Evolutionary conservation across 768 basidiomycete genomes (phyloP), one percentile per base, ranked within the genome.

Genomic region (Amanita jacksonii): DNA sequence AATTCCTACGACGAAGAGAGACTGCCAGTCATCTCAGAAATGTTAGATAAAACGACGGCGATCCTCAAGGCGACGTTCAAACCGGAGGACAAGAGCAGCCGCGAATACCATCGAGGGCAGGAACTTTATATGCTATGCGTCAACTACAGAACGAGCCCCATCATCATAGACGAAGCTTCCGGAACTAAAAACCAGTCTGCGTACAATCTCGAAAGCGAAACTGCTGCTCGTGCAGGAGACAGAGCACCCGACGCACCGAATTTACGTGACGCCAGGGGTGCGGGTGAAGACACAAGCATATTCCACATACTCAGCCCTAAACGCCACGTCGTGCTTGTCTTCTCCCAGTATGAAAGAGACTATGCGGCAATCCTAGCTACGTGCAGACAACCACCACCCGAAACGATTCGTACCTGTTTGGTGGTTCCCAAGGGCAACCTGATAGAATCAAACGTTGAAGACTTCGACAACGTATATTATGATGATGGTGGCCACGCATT

Each of bases 21-120:
- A 8, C 38, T 62, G 12, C 63, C 63, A 13, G 54, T 69, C 18
- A 61, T 66, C 31, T 56, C 59, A 1, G 59, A 62, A 31, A 63
- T 67, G 60, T 63, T 66, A 4, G 43, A 60, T 34, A 56, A 55
- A 34, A 61, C 61, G 1, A 59, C 57, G 1, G 39, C 47, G 16
- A 43, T 63, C 4, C 45, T 60, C 12, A 51, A 57, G 9, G 47
- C 50, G 28, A 50, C 52, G 1, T 50, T 57, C 23, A 44, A 32
- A 23, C n/a, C 34, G 5, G 50, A 40, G 23, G 31, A 16, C 16
- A 10, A 32, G 8, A n/a, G n/a, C n/a, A 10, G 12, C 5, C 19
- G 38, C 24, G 24, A 39, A 10, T 39, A 19, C 8, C 5, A 27
- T 7, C 5, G 38, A 39, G 38, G 24, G 7, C 8, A 20, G 6